Evolutionary conservation across 1,284 basidiomycete species (phyloP).

Genomic region (Ceratobasidium sp.): DNA sequence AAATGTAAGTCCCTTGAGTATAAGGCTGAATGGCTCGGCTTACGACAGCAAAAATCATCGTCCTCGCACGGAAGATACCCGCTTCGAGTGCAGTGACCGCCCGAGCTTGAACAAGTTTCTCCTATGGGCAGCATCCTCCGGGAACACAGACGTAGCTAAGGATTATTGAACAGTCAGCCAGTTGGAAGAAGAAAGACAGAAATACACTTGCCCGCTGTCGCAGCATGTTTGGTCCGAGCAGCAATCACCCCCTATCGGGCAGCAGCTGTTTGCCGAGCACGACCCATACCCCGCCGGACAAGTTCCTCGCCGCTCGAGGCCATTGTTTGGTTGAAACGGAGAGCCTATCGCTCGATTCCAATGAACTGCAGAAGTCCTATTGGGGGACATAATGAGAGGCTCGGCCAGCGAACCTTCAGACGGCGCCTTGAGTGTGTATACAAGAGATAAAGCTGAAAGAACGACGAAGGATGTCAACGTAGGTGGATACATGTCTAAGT

Average conservation of each 20-base stretch:
- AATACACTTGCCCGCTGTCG: neutral
- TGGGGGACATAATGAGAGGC: neutral
- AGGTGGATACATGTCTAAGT: neutral
- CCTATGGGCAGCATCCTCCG: constrained; percentile 43
- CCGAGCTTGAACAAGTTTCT: constrained; percentile 8
- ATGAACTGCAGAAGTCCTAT: neutral
- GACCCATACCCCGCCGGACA: constrained; percentile 6
- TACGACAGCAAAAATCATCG: constrained; percentile 44
- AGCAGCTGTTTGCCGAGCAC: constrained; percentile 29
- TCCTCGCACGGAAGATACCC: constrained; percentile 30
- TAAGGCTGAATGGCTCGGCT: neutral
- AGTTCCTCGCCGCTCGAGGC: neutral
- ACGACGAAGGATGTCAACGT: neutral
- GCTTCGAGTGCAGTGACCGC: constrained; percentile 8
- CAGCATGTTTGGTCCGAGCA: constrained; percentile 36
- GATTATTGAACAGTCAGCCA: neutral
- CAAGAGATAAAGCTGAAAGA: neutral
- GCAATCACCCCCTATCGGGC: constrained; percentile 42
- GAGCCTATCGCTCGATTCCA: neutral
- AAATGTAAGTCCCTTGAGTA: neutral
- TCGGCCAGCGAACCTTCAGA: neutral
- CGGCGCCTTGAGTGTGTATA: neutral
- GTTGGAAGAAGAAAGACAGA: neutral
- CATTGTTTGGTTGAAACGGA: neutral
- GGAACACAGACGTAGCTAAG: constrained; percentile 10